Evolutionary conservation across 163 green algal species (phyloP).

Genomic region (Chlamydomonas reinhardtii): DNA sequence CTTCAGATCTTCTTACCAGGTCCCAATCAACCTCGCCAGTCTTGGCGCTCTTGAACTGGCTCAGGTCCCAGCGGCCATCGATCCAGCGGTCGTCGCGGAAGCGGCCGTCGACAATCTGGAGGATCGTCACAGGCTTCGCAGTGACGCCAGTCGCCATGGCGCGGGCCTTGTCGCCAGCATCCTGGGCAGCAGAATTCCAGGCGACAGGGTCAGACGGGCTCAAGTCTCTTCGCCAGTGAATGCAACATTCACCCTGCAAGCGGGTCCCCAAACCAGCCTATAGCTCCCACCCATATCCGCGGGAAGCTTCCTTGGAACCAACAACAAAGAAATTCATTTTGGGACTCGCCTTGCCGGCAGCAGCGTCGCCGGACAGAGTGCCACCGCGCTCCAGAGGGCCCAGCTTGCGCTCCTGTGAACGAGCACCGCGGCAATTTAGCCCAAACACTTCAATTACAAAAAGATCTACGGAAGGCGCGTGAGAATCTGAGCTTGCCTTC

Average conservation of each 20-base stretch:
- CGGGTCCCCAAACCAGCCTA: no score
- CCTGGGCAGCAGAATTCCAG: constrained; percentile 44
- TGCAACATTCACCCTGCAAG: neutral
- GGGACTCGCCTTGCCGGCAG: constrained; percentile 80
- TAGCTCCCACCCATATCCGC: no score
- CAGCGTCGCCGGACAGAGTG: constrained; percentile 84
- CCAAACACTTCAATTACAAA: neutral
- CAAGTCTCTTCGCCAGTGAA: neutral
- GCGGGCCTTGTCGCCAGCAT: constrained; percentile 66
- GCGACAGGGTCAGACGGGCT: no score
- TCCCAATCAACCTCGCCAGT: constrained; percentile 93
- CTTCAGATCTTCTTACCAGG: constrained; percentile 58
- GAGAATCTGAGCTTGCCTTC: constrained; percentile 13
- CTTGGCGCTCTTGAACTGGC: constrained; percentile 66
- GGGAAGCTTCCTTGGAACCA: no score
- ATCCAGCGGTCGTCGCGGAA: constrained; percentile 94
- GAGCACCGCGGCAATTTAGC: neutral
- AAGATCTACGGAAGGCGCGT: neutral
- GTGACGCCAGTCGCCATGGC: constrained; percentile 44
- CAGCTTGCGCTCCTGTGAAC: constrained; percentile 74
- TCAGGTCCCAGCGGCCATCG: constrained; percentile 89
- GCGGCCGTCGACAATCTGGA: constrained; percentile 85
- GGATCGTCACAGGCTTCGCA: constrained; percentile 14
- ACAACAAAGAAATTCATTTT: no score
- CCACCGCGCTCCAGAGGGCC: constrained; percentile 84